Evolutionary conservation across 1,284 basidiomycete species (phyloP), one percentile per base, ranked within the genome.

Genomic region (Cutaneotrichosporon curvatum): DNA sequence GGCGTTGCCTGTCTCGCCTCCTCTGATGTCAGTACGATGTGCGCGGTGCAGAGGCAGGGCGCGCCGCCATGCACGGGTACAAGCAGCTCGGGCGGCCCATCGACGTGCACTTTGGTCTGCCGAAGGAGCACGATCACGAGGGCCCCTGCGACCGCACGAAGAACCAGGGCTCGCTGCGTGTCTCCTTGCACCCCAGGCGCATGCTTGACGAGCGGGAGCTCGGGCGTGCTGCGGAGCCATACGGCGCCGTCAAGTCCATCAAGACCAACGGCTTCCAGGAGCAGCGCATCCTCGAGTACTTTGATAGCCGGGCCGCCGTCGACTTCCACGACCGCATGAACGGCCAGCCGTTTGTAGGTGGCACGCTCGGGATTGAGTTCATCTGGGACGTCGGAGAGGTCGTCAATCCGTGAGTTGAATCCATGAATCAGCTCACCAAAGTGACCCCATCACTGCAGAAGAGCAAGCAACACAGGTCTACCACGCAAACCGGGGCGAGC

Each of bases 81-180:
- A 81, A 85, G 65, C 83, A 95, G 40, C 83, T 81, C 53, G 84
- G 85, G 10, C 79, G 91, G 28, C 60, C 94, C 85, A 94, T 97
- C 67, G 94, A 98, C 74, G 92, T 98, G 0, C 94, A 98, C 70
- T 98, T 91, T 73, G 92, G 88, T 22, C 74, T 98, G 32, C 94
- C 94, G 4, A 83, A 87, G 51, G 88, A 87, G 58, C 90, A 97
- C 47, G 82, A 84, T 51, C 67, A 75, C 45, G 79, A 73, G 25
- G 70, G 81, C 59, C 80, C 82, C 23, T 82, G 80, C 44, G 86
- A 89, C 46, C 79, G 82, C 37, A 88, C 92, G 41, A 91, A 85
- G 69, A 92, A 91, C 65, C 81, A 94, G 75, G 92, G 92, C 12
- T 85, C 85, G 5, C 73, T 96, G 3, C 78, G 89, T 53, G 81